Base-by-base conservation (phyloP, 305 asterid species). In the Lippia alba region DNA sequence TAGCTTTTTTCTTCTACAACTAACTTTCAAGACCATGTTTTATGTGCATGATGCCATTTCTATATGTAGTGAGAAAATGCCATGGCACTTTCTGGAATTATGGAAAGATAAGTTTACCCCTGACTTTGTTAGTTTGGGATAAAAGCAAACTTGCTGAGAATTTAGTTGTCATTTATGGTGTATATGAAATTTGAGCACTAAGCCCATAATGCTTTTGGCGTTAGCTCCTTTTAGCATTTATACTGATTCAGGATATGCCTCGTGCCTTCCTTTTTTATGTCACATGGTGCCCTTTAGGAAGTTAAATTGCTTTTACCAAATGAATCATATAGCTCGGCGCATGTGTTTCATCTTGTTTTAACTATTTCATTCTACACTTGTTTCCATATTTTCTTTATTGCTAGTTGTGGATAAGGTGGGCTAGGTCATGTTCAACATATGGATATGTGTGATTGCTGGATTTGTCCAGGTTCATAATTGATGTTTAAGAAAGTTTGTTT, bases 71-170 rank as follows among this genome's bases (percentile, higher is more conserved):
- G n/a, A 41, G 17, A 33, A 40, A 54, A 19, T 8, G 34, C 59
- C 49, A 14, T 48, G 50, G 8, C 45, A 41, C 61, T 54, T 33
- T 51, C 2, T 18, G 20, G 20, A 49, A 33, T 44, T 34, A 8
- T 44, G 57, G 41, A 61, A 61, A 70, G 56, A 68, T 41, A 17
- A 34, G 64, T 12, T 5, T 50, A 64, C 53, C 56, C 49, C 33
- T 17, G 36, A 34, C 3, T 1, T 19, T 11, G 8, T 67, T 57
- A 30, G 41, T 19, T 40, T 41, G n/a, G 19, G 17, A 20, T 32
- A 12, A 39, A 8, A 14, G 65, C 53, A n/a, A 63, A 49, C 61
- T 53, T 61, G 44, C 61, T 18, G 14, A 18, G 36, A 50, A 61
- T 32, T 61, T 54, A 12, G 56, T 44, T 18, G 70, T 62, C 55